Conservation (phyloP, 805 yeast genomes). For the Jamesozyma spencerorum region DNA sequence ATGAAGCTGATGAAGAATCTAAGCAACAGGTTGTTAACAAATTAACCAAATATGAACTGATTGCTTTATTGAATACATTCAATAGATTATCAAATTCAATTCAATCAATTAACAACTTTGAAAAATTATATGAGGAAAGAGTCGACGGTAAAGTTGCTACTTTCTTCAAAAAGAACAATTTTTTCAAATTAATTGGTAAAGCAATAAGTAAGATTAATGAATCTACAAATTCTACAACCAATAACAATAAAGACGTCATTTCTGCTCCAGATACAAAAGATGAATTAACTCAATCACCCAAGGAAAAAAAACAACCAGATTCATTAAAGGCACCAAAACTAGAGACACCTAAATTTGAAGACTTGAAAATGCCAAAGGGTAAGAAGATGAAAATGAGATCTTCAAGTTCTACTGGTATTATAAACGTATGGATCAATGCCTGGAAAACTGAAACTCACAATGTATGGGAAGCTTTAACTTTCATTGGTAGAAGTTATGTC, state of each 20-base stretch:
- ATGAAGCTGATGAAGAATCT: slow-evolving; percentile 36
- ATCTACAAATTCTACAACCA: slow-evolving; percentile 5
- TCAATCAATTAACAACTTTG: slow-evolving; percentile 64
- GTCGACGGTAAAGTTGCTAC: slow-evolving; percentile 13
- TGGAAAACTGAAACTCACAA: slow-evolving; percentile 43
- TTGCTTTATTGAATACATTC: slow-evolving; percentile 85
- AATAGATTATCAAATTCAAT: slow-evolving; percentile 81
- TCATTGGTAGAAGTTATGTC: slow-evolving; percentile 56
- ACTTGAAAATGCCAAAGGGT: slow-evolving; percentile 22
- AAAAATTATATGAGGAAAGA: slow-evolving; percentile 38
- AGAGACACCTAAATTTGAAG: slow-evolving; percentile 14
- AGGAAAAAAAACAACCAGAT: background rate
- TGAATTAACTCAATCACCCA: background rate
- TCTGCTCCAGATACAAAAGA: background rate
- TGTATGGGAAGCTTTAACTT: slow-evolving; percentile 51
- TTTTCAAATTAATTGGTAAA: slow-evolving; percentile 23
- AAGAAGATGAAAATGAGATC: slow-evolving; percentile 1
- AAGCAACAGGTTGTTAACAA: slow-evolving; percentile 43
- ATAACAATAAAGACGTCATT: background rate
- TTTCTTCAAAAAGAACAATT: slow-evolving; percentile 26
- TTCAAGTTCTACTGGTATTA: background rate
- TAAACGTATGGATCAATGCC: slow-evolving; percentile 31
- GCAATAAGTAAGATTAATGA: slow-evolving; percentile 26
- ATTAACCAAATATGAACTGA: slow-evolving; percentile 72
- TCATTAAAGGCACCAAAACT: background rate